These are phyloP conservation scores for Kalmusia sp. DNA, from an alignment of 2,329 filamentous ascomycete species.

Conservation along the genomic window DNA sequence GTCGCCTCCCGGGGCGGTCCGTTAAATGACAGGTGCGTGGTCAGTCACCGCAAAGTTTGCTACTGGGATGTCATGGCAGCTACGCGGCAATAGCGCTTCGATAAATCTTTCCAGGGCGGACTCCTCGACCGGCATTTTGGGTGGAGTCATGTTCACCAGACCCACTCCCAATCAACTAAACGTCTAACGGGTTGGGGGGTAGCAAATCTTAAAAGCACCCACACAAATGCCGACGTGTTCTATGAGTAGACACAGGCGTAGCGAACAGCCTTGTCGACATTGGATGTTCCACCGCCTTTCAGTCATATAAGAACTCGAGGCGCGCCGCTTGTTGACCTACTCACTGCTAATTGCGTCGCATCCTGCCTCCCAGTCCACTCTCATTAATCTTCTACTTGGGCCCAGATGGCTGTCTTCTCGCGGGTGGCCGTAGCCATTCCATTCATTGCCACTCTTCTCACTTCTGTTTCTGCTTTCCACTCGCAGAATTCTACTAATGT, in stretches of 20 bases:
- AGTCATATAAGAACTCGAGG: neutral
- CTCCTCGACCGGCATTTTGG: neutral
- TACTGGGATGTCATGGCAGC: neutral
- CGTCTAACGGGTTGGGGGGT: neutral
- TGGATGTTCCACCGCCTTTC: neutral
- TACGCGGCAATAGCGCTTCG: neutral
- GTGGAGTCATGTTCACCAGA: neutral
- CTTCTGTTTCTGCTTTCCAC: slow-evolving; percentile 21
- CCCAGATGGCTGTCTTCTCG: slow-evolving; percentile 1
- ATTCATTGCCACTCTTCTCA: slow-evolving; percentile 28
- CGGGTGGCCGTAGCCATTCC: slow-evolving; percentile 34
- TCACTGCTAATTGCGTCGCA: neutral
- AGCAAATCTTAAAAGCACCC: neutral
- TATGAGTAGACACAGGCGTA: neutral
- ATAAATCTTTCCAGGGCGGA: neutral
- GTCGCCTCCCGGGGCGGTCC: neutral
- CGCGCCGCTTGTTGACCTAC: neutral
- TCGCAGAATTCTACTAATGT: neutral
- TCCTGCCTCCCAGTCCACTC: neutral
- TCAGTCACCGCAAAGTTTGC: neutral
- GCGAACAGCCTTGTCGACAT: neutral
- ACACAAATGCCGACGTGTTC: neutral
- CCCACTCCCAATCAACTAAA: neutral
- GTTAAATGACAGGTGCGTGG: neutral
- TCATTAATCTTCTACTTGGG: neutral